Evolutionary conservation across 805 yeast genomes (phyloP).

Genomic region (Lipomyces orientalis): DNA sequence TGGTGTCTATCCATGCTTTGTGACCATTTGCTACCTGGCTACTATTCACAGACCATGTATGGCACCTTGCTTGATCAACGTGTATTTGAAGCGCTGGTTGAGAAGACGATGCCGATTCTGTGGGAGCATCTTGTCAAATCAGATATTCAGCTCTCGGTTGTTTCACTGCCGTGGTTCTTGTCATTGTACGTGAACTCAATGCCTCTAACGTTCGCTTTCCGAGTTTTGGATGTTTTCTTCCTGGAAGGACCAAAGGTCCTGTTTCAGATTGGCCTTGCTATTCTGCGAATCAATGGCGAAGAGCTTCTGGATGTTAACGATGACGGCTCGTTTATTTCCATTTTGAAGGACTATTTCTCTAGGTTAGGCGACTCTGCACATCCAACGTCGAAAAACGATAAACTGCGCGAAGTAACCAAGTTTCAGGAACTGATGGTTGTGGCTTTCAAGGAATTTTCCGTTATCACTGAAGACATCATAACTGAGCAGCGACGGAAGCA

Average conservation of each 20-base stretch:
- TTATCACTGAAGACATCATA: conserved; percentile 76
- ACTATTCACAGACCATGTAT: conserved; percentile 95
- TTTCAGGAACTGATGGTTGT: conserved; percentile 90
- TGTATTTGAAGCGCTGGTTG: conserved; percentile 89
- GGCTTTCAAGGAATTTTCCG: conserved; percentile 88
- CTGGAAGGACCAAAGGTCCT: conserved; percentile 86
- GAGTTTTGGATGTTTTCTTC: conserved; percentile 89
- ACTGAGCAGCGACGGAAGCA: conserved; percentile 70
- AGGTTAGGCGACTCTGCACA: conserved; percentile 74
- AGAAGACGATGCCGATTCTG: conserved; percentile 84
- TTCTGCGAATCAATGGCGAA: conserved; percentile 88
- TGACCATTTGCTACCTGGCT: conserved; percentile 89
- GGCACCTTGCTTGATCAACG: conserved; percentile 93
- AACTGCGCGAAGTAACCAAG: conserved; percentile 70
- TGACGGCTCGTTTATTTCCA: conserved; percentile 88
- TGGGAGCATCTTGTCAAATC: conserved; percentile 79
- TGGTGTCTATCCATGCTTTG: conserved; percentile 86
- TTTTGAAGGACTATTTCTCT: conserved; percentile 80
- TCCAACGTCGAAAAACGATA: conserved; percentile 69
- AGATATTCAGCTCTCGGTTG: conserved; percentile 91
- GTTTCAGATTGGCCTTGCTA: conserved; percentile 92
- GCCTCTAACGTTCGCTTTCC: conserved; percentile 92
- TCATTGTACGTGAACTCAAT: conserved; percentile 87
- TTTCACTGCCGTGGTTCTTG: conserved; percentile 94
- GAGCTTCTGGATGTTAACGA: conserved; percentile 78